These are phyloP conservation scores for Cercospora zeina DNA, from an alignment of 2,329 filamentous ascomycete genomes.

Conservation along the genomic window DNA sequence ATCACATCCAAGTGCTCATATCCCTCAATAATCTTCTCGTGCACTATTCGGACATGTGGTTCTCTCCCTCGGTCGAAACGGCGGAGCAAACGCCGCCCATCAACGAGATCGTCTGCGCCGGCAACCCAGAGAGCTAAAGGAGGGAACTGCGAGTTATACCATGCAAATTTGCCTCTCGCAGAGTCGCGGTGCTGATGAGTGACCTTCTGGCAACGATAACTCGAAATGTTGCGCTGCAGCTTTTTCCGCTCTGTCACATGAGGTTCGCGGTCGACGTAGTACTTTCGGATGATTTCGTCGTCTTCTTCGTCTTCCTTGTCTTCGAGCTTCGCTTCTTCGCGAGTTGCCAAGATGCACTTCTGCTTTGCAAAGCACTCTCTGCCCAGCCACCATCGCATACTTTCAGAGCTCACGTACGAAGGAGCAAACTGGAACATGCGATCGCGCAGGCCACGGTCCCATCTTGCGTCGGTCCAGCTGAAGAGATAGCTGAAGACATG, in stretches of 20 bases:
- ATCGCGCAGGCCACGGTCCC: conserved; percentile 76
- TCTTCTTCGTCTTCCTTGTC: conserved; percentile 53
- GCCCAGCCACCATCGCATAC: conserved; percentile 95
- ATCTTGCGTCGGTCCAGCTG: conserved; percentile 78
- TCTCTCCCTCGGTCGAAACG: conserved; percentile 76
- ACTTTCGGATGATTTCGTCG: conserved; percentile 44
- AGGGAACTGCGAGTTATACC: conserved; percentile 78
- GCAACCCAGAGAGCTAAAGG: conserved; percentile 88
- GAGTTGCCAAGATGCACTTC: conserved; percentile 81
- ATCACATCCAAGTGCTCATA: conserved; percentile 95
- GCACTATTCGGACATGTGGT: conserved; percentile 76
- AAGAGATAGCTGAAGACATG: conserved; percentile 88
- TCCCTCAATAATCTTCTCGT: conserved; percentile 77
- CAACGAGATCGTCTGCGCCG: conserved; percentile 79
- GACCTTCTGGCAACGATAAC: conserved; percentile 35
- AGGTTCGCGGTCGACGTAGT: conserved; percentile 36
- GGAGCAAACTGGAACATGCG: conserved; percentile 92
- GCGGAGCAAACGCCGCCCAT: conserved; percentile 71
- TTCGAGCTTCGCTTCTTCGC: conserved; percentile 66
- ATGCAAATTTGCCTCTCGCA: conserved; percentile 56
- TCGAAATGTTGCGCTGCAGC: conserved; percentile 37
- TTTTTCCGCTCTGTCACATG: conserved; percentile 34
- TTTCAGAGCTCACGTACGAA: conserved; percentile 84
- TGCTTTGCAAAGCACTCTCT: conserved; percentile 80
- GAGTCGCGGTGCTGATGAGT: conserved; percentile 37